Percentiles rank a stretch among this genome's conserved stretches.
Evolutionary conservation across 2,329 filamentous ascomycete genomes (phyloP).

Genomic region (Myriosclerotinia duriaeana): DNA sequence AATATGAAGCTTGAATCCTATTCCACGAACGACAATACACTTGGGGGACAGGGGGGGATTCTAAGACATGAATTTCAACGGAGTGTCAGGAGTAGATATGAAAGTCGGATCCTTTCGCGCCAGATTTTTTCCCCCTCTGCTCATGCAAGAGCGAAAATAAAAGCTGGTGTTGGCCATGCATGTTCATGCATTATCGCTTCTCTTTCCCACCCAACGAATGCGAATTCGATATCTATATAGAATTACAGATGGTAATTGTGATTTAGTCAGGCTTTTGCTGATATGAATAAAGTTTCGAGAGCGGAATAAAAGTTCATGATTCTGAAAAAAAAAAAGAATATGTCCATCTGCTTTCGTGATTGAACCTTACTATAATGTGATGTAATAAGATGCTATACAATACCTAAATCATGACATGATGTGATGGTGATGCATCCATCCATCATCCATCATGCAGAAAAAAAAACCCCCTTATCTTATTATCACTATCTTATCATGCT

Average conservation of each 20-base stretch:
- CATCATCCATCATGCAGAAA: not conserved
- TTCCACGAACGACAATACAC: slow-evolving; percentile 5
- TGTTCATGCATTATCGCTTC: slow-evolving; percentile 19
- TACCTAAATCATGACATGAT: not conserved
- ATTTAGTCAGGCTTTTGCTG: slow-evolving; percentile 1
- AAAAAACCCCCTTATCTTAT: slow-evolving; percentile 1
- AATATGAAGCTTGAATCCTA: not conserved
- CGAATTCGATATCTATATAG: not conserved
- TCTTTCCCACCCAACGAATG: slow-evolving; percentile 3
- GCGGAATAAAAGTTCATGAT: slow-evolving; percentile 17
- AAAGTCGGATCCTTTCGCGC: slow-evolving; percentile 6
- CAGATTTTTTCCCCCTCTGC: slow-evolving; percentile 12
- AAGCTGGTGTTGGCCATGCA: slow-evolving; percentile 17
- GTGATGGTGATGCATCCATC: not conserved
- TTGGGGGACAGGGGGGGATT: not conserved
- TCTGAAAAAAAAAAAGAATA: not conserved
- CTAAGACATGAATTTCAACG: slow-evolving; percentile 6
- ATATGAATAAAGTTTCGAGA: not conserved
- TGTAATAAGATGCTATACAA: not conserved
- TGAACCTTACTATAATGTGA: not conserved
- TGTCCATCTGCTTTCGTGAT: not conserved
- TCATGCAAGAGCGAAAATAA: slow-evolving; percentile 20
- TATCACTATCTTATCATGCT: slow-evolving; percentile 11
- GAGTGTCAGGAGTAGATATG: slow-evolving; percentile 20
- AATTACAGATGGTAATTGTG: slow-evolving; percentile 7